Percentiles rank a stretch among this genome's conserved stretches.
phyloP scores from a whole-genome alignment of 2,329 filamentous ascomycete genomes.

The Gliomastix tumulicola region DNA sequence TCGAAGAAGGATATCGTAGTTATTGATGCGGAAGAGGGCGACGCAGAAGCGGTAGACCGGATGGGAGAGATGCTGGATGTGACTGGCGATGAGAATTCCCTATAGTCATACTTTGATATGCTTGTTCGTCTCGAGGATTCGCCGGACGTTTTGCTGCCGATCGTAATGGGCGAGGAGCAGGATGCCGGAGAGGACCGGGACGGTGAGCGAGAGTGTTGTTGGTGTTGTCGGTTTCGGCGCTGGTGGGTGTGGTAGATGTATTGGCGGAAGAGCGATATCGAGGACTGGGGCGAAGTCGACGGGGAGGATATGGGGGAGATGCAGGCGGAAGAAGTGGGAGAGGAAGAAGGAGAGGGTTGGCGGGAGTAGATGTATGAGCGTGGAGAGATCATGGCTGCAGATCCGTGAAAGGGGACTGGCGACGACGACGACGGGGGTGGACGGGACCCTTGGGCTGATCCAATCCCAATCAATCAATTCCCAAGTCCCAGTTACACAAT shows the following conservation, averaged over 20 bases:
- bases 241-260: neutral
- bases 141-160: neutral
- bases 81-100: no score
- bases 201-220: no score
- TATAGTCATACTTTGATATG: no score
- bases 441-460: no score
- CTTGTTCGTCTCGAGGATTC: no score
- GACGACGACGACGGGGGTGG: no score
- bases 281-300: neutral
- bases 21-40: neutral
- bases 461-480: no score
- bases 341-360: constrained; percentile 3
- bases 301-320: constrained; percentile 1
- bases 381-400: constrained; percentile 13
- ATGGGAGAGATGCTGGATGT: neutral
- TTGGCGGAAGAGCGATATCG: neutral
- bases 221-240: neutral
- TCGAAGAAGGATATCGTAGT: constrained; percentile 9
- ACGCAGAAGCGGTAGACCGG: neutral
- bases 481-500: no score
- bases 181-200: no score
- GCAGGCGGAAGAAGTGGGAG: constrained; percentile 5
- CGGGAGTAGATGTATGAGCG: constrained; percentile 10
- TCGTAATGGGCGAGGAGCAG: neutral
- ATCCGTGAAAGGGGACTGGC: no score